A percentile compares a stretch with the other conserved stretches of the same genome.
phyloP scores from a whole-genome alignment of 345 rosid species.

The Noccaea caerulescens region DNA sequence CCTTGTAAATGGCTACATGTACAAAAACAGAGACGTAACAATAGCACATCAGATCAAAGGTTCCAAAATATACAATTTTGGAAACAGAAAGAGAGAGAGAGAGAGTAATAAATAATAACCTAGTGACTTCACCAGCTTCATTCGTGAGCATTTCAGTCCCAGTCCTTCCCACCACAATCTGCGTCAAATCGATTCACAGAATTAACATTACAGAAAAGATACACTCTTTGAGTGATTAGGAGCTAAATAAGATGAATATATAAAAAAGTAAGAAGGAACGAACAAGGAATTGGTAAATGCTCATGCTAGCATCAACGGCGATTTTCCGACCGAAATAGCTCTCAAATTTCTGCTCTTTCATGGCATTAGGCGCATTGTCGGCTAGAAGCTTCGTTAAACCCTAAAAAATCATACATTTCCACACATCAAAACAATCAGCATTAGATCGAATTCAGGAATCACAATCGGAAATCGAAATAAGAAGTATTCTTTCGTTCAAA shows the following conservation, averaged over 20 bases:
- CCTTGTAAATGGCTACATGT: slow-evolving; percentile 83
- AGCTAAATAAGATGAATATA: background rate
- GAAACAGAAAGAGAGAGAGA: slow-evolving; percentile 4
- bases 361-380: slow-evolving; percentile 82
- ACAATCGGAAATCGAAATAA: background rate
- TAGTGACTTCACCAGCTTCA: slow-evolving; percentile 97
- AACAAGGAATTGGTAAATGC: slow-evolving; percentile 96
- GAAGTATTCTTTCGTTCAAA: background rate
- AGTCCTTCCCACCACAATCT: slow-evolving; percentile 93
- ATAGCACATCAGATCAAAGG: background rate
- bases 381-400: slow-evolving; percentile 97
- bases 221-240: slow-evolving; percentile 1
- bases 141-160: slow-evolving; percentile 94
- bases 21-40: background rate
- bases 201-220: background rate
- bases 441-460: slow-evolving; percentile 29
- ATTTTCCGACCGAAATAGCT: slow-evolving; percentile 92
- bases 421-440: background rate
- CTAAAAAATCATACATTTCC: slow-evolving; percentile 47
- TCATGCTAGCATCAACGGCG: slow-evolving; percentile 98
- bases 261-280: slow-evolving; percentile 18
- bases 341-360: slow-evolving; percentile 96
- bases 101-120: slow-evolving; percentile 44
- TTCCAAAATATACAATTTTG: background rate
- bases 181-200: slow-evolving; percentile 21